phyloP scores from a whole-genome alignment of 495 filamentous ascomycete genomes.

The Penicillium salamii region DNA sequence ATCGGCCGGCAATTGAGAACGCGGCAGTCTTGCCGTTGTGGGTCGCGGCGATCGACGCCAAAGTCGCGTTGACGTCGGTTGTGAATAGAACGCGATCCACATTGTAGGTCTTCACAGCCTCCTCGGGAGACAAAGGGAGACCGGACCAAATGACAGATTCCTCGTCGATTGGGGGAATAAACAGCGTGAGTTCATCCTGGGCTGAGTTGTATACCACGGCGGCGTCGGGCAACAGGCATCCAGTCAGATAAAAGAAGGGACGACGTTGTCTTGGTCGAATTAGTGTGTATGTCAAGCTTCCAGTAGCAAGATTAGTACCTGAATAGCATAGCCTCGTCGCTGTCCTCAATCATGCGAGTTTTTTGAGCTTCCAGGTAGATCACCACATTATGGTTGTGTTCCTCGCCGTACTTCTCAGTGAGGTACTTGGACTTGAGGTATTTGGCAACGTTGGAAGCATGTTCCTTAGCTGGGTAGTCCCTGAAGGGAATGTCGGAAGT shows the following conservation, averaged over 20 bases:
- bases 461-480: constrained; percentile 95
- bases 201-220: constrained; percentile 78
- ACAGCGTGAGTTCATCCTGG: constrained; percentile 73
- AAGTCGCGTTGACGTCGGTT: constrained; percentile 64
- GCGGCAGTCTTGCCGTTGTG: constrained; percentile 50
- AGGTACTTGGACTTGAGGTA: constrained; percentile 47
- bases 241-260: constrained; percentile 92
- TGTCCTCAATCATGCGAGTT: constrained; percentile 75
- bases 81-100: constrained; percentile 73
- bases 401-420: too few relatives aligned
- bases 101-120: constrained; percentile 75
- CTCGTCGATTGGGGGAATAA: constrained; percentile 84
- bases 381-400: constrained; percentile 16
- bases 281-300: constrained; percentile 1
- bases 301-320: constrained; percentile 49
- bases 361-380: constrained; percentile 88
- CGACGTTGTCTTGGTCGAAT: constrained; percentile 63
- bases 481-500: constrained; percentile 49
- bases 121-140: constrained; percentile 70
- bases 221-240: constrained; percentile 78
- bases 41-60: constrained; percentile 46
- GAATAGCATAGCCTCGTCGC: constrained; percentile 74
- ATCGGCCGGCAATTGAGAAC: constrained; percentile 69
- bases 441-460: constrained; percentile 77
- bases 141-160: constrained; percentile 96